Base-by-base conservation (phyloP, 2,329 filamentous ascomycete species). In the Apiospora saccharicola region DNA sequence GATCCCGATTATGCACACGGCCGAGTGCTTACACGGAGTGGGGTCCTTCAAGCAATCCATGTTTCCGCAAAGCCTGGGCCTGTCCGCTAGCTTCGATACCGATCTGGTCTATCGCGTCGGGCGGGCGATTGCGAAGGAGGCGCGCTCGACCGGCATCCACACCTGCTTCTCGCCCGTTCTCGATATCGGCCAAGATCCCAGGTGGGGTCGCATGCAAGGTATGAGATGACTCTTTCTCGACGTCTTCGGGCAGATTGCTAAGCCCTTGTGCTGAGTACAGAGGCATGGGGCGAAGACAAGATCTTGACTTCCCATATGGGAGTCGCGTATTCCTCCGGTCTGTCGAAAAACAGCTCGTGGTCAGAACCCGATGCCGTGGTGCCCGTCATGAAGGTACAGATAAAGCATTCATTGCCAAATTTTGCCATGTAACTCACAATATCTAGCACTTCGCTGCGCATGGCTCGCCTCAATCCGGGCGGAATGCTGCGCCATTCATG, bases 201-300 rank as follows among this genome's bases (percentile, higher is more conserved):
- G 84, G 71, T 86, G 83, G 83, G 84, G 84, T 7, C 79, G 84
- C 68, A 79, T 82, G 82, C 83, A 85, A 77, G 81, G 81, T 82
- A 75, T 37, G 74, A 19, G 3, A 10, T 10, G 10, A 22, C 19
- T 22, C 13, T 44, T 3, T 16, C 12, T 51, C 10, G 43, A 8
- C 24, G 70, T 44, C 26, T 16, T 67, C 69, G 68, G n/a, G 49
- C 30, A 16, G 4, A 12, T 22, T 26, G n/a, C 57, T 16, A 43
- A 72, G 41, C n/a, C n/a, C n/a, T 75, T n/a, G 75, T 34, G 2
- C 1, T 4, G 19, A 14, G 16, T 44, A 47, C 44, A 82, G 84
- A 86, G 77, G 82, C 81, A n/a, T 86, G 84, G 84, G 84, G 84
- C 0, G 84, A 86, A 71, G 84, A 86, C 73, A 84, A 84, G 74